A percentile compares a stretch with the other conserved stretches of the same genome.
Evolutionary conservation across 2,329 filamentous ascomycete genomes (phyloP).

Genomic region (Monilinia vaccinii-corymbosi): DNA sequence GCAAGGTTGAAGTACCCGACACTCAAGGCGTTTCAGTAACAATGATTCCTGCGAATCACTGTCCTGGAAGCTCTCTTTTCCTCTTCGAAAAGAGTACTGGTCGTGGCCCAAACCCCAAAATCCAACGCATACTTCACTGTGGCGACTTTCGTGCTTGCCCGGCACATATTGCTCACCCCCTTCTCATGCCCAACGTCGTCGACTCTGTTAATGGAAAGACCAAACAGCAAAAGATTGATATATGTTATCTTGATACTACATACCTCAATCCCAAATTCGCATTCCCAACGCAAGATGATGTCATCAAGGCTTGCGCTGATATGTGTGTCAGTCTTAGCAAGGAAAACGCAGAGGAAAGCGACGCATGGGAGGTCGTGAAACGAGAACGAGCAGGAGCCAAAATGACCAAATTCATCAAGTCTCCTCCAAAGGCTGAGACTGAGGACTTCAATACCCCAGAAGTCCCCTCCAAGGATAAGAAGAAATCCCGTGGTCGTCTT

Average conservation of each 20-base stretch:
- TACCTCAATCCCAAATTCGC: slow-evolving; percentile 94
- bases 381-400: slow-evolving; percentile 43
- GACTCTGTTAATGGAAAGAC: slow-evolving; percentile 63
- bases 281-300: slow-evolving; percentile 81
- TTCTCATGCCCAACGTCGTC: slow-evolving; percentile 65
- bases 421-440: slow-evolving; percentile 26
- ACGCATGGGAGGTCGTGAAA: slow-evolving; percentile 49
- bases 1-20: slow-evolving; percentile 65
- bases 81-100: slow-evolving; percentile 74
- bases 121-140: slow-evolving; percentile 83
- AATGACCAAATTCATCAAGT: slow-evolving; percentile 54
- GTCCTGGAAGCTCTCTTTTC: slow-evolving; percentile 88
- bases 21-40: slow-evolving; percentile 80
- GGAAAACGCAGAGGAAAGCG: slow-evolving; percentile 47
- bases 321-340: slow-evolving; percentile 73
- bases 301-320: slow-evolving; percentile 79
- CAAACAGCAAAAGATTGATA: slow-evolving; percentile 79
- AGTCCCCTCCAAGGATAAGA: slow-evolving; percentile 10
- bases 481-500: slow-evolving; percentile 52
- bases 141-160: slow-evolving; percentile 91
- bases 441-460: slow-evolving; percentile 20
- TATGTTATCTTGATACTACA: slow-evolving; percentile 95
- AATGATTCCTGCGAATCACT: slow-evolving; percentile 96
- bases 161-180: slow-evolving; percentile 71
- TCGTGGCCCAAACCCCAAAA: slow-evolving; percentile 47